Evolutionary conservation across 2,329 filamentous ascomycete genomes (phyloP).

Genomic region (Talaromyces funiculosus): DNA sequence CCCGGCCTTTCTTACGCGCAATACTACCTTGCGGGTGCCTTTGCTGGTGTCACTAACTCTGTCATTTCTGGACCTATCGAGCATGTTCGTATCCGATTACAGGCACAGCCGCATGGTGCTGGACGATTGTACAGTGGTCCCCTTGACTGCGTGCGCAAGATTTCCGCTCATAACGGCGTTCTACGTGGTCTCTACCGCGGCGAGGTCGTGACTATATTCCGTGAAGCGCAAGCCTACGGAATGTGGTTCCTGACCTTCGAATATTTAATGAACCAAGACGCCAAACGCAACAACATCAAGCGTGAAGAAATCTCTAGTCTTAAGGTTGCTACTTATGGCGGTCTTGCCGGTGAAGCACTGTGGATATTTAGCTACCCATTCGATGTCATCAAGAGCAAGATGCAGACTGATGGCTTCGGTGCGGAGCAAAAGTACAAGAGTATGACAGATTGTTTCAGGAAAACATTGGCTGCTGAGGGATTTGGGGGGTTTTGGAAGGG

Average conservation of each 20-base stretch:
- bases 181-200: constrained; percentile 78
- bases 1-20: constrained; percentile 67
- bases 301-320: constrained; percentile 72
- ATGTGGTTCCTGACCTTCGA: constrained; percentile 94
- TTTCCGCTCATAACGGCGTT: constrained; percentile 64
- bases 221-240: constrained; percentile 92
- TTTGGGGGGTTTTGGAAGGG: constrained; percentile 89
- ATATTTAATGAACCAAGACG: constrained; percentile 91
- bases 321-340: constrained; percentile 89
- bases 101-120: constrained; percentile 89
- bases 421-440: constrained; percentile 62
- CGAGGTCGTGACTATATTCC: constrained; percentile 73
- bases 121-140: constrained; percentile 75
- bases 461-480: constrained; percentile 75
- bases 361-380: constrained; percentile 94
- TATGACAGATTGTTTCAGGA: constrained; percentile 84
- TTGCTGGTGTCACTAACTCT: constrained; percentile 86
- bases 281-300: constrained; percentile 66
- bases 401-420: constrained; percentile 95
- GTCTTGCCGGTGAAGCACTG: constrained; percentile 84
- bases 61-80: constrained; percentile 88
- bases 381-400: constrained; percentile 98
- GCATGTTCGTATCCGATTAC: constrained; percentile 90
- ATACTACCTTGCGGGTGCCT: constrained; percentile 86
- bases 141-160: constrained; percentile 82